These are phyloP conservation scores for Ceratocystiopsis minuta DNA, from an alignment of 2,329 filamentous ascomycete species.

Conservation along the genomic window DNA sequence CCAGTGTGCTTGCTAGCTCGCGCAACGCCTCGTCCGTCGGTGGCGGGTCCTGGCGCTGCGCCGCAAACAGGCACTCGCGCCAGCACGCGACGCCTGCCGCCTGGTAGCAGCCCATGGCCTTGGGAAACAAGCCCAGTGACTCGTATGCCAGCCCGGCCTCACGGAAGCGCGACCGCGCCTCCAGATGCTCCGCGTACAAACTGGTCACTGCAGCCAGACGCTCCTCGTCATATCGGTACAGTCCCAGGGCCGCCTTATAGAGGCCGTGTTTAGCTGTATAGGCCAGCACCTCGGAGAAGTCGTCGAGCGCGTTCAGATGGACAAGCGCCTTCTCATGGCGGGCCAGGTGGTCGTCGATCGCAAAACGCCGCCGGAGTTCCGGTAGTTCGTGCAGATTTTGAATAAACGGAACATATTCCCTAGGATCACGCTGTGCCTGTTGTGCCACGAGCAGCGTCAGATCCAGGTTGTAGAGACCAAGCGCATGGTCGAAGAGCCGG, in stretches of 20 bases:
- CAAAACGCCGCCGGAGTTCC: slow-evolving; percentile 53
- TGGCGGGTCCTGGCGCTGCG: slow-evolving; percentile 36
- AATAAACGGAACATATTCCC: slow-evolving; percentile 90
- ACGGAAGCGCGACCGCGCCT: slow-evolving; percentile 55
- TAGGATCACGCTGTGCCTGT: slow-evolving; percentile 85
- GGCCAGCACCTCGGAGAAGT: slow-evolving; percentile 56
- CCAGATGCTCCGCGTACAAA: slow-evolving; percentile 64
- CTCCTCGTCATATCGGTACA: slow-evolving; percentile 66
- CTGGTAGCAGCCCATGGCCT: slow-evolving; percentile 70
- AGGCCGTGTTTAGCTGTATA: slow-evolving; percentile 69
- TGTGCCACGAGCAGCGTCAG: slow-evolving; percentile 82
- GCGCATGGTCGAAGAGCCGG: slow-evolving; percentile 71
- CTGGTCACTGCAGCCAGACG: slow-evolving; percentile 51
- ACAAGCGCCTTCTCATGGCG: slow-evolving; percentile 59
- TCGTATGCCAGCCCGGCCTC: slow-evolving; percentile 87
- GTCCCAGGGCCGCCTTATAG: slow-evolving; percentile 56
- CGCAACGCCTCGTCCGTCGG: slow-evolving; percentile 31
- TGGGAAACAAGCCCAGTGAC: slow-evolving; percentile 54
- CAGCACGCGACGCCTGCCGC: slow-evolving; percentile 60
- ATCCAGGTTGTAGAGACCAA: slow-evolving; percentile 83
- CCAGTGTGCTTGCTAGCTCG: slow-evolving; percentile 55
- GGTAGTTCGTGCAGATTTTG: slow-evolving; percentile 66
- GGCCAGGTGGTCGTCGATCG: slow-evolving; percentile 75
- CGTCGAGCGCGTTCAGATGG: slow-evolving; percentile 53
- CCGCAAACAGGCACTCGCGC: slow-evolving; percentile 76